A percentile compares a stretch with the other conserved stretches of the same genome.
These are phyloP conservation scores for Plasmodium vivax DNA, from an alignment of 169 alveolate species.

Conservation along the genomic window DNA sequence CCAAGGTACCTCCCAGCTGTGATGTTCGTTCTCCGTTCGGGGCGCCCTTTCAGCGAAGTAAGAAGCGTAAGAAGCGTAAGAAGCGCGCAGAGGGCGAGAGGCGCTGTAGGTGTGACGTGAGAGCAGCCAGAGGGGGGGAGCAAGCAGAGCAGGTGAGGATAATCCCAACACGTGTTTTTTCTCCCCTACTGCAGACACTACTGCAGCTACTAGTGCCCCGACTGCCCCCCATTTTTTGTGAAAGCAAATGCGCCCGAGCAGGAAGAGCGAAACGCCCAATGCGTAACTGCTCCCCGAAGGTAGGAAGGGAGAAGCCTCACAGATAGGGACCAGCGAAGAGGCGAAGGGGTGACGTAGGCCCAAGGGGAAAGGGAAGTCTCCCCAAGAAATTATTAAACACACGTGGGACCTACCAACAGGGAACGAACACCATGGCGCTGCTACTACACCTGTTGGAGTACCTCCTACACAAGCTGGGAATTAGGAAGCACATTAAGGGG, in stretches of 20 bases:
- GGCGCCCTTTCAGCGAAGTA: background rate
- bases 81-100: background rate
- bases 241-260: background rate
- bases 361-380: background rate
- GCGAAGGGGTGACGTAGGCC: background rate
- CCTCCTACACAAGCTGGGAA: background rate
- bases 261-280: background rate
- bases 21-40: background rate
- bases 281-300: background rate
- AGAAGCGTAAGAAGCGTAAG: no score
- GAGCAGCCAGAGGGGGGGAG: background rate
- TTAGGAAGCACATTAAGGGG: slow-evolving; percentile 5
- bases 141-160: background rate
- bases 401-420: background rate
- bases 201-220: background rate
- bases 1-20: background rate
- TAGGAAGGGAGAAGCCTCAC: background rate
- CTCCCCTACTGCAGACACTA: no score
- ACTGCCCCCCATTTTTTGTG: background rate
- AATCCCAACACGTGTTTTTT: background rate
- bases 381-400: background rate
- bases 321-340: background rate
- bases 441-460: background rate
- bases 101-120: background rate
- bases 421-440: background rate